Evolutionary conservation across 371 early-diverging fungal genomes (phyloP), one percentile per base, ranked within the genome.

Genomic region (Mucor piriformis): DNA sequence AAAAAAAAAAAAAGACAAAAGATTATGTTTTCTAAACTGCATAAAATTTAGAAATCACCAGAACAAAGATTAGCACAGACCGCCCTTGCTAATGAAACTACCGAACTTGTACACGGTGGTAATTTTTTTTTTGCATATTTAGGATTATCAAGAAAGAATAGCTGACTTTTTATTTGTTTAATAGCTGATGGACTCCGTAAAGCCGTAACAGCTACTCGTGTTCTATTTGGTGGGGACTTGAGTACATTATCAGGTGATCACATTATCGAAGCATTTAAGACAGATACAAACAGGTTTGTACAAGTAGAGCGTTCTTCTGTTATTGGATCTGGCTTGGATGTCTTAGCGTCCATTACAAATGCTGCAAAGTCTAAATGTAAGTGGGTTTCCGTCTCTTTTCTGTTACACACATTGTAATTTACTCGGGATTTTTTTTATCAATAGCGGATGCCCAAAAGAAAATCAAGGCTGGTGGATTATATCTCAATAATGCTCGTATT

Each of bases 41-140:
- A 33, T 35, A 23, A 8, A 33, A n/a, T n/a, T 18, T 43, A 64
- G 50, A 50, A 62, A 54, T 62, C 49, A 5, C 91, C 95, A 0
- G 90, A 90, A 59, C 63, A 72, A 35, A 89, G 89, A 49, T 10
- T 77, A 6, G 94, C 92, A 3, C 96, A 97, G 61, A 79, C 78
- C 23, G 42, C 70, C 11, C 84, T 96, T 12, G 96, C 97, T 0
- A 75, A 76, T 23, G 93, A 95, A 70, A 89, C 91, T 12, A 95
- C 95, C 4, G 92, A 92, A 60, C 78, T 96, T 18, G 89, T 95
- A 4, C 97, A 96, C 69, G 97, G 97, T 51, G 72, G 87, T 86
- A 79, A 73, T n/a, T n/a, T n/a, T n/a, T n/a, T n/a, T n/a, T n/a
- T n/a, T n/a, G 20, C 32, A 7, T 3, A 32, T 49, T 16, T 37